Evolutionary conservation across 306 rosid species (phyloP).

Genomic region (Prunus kanzakura): DNA sequence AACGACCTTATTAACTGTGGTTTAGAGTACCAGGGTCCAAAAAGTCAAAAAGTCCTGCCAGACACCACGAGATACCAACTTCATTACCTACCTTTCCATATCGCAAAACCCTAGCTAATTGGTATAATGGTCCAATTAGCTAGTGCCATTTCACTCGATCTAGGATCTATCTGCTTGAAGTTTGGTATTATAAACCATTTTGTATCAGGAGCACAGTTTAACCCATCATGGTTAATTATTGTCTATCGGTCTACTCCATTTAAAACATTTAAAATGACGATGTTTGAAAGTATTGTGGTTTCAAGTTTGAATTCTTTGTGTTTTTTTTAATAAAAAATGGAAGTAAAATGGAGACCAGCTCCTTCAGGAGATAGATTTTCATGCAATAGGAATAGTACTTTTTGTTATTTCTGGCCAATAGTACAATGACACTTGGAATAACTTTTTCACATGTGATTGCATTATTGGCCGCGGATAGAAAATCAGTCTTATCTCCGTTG

Average conservation of each 20-base stretch:
- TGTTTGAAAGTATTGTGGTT: no score
- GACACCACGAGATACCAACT: conserved; percentile 1
- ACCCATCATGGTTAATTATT: not conserved
- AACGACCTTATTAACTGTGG: not conserved
- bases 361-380: no score
- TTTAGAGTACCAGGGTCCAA: not conserved
- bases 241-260: not conserved
- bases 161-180: not conserved
- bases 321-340: no score
- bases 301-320: no score
- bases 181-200: not conserved
- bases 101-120: not conserved
- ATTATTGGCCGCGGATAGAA: no score
- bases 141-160: conserved; percentile 19
- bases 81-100: not conserved
- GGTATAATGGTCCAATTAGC: conserved; percentile 15
- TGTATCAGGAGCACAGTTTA: not conserved
- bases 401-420: no score
- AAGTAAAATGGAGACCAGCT: no score
- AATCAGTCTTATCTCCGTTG: no score
- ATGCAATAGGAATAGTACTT: no score
- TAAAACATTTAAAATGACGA: no score
- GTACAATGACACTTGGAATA: fast-evolving
- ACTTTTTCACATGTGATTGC: no score
- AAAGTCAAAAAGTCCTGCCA: conserved; percentile 48